Conservation (phyloP, 2,329 filamentous ascomycete genomes). For the Aspergillus hiratsukae region DNA sequence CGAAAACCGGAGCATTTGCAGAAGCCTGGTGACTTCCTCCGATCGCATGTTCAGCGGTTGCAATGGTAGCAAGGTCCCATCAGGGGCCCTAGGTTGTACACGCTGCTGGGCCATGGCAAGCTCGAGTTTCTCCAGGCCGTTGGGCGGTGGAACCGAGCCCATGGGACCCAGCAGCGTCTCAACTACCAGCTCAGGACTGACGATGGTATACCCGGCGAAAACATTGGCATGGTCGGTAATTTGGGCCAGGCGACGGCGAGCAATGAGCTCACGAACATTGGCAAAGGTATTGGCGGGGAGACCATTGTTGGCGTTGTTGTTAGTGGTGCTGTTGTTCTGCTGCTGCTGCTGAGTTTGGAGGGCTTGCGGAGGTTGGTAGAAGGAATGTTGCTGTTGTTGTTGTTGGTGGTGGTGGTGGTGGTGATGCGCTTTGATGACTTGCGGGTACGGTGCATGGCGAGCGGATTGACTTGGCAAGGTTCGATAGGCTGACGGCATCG, state of each 20-base stretch:
- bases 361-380: constrained; percentile 7
- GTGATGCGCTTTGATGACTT: constrained; percentile 32
- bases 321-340: constrained; percentile 6
- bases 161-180: constrained; percentile 40
- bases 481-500: constrained; percentile 43
- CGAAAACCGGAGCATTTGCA: constrained; percentile 43
- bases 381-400: constrained; percentile 14
- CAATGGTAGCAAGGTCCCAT: constrained; percentile 34
- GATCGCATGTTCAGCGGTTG: constrained; percentile 42
- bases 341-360: constrained; percentile 12
- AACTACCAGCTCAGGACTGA: constrained; percentile 41
- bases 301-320: constrained; percentile 21
- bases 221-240: constrained; percentile 45
- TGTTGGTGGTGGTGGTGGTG: constrained; percentile 15
- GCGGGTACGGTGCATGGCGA: constrained; percentile 36
- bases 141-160: constrained; percentile 37
- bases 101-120: constrained; percentile 43
- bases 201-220: constrained; percentile 41
- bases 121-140: constrained; percentile 41
- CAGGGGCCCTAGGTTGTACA: constrained; percentile 35
- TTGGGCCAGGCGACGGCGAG: constrained; percentile 39
- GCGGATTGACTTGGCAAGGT: constrained; percentile 33
- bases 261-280: constrained; percentile 39
- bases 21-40: constrained; percentile 39
- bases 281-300: constrained; percentile 37